Evolutionary conservation across 1,139 yeast genomes (phyloP).

Genomic region (Geotrichum macrosporum): DNA sequence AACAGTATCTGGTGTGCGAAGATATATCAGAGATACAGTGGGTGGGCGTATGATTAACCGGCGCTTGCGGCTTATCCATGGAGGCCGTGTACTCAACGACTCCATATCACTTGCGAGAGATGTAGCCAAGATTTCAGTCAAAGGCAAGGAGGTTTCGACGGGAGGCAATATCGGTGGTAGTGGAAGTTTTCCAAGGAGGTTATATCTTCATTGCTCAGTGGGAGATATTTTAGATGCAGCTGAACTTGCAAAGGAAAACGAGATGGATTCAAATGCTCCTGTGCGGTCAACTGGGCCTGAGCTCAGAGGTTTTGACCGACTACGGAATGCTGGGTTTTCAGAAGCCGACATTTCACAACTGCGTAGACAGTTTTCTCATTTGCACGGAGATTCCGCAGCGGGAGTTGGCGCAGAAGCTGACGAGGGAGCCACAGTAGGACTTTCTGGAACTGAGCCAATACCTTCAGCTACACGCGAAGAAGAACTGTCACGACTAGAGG

Average conservation of each 20-base stretch:
- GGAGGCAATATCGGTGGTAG: too few species aligned
- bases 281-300: conserved; percentile 58
- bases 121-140: conserved; percentile 38
- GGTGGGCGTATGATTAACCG: conserved; percentile 41
- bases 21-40: conserved; percentile 38
- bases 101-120: conserved; percentile 54
- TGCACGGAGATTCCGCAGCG: conserved; percentile 50
- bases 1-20: conserved; percentile 45
- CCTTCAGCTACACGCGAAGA: conserved; percentile 37
- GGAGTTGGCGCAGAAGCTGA: conserved; percentile 23
- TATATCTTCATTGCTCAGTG: conserved; percentile 75
- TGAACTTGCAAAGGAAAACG: conserved; percentile 63
- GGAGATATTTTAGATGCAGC: conserved; percentile 61
- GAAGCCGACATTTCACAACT: conserved; percentile 69
- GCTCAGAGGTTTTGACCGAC: conserved; percentile 79
- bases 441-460: conserved; percentile 2
- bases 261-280: conserved; percentile 50
- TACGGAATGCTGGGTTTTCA: conserved; percentile 76
- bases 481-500: conserved; percentile 56
- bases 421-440: conserved; percentile 27
- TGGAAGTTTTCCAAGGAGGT: conserved; percentile 25
- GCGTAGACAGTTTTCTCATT: conserved; percentile 65
- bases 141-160: conserved; percentile 3
- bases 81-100: conserved; percentile 66
- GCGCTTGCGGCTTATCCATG: conserved; percentile 66